These are phyloP conservation scores for Mycena maculata DNA, from an alignment of 768 basidiomycete species.

Conservation along the genomic window DNA sequence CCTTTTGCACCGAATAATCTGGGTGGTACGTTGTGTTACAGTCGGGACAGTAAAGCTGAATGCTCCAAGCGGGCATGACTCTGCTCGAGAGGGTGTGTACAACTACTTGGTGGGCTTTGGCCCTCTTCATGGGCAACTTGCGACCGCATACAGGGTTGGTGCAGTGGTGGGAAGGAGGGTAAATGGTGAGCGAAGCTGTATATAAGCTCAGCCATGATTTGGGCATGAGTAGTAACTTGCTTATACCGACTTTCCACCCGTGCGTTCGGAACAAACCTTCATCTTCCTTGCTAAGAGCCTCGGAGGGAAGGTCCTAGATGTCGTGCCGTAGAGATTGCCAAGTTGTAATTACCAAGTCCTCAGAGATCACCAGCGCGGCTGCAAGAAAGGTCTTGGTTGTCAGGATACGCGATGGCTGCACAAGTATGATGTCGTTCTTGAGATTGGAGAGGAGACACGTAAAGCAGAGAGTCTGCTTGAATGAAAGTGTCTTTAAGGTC, in stretches of 20 bases:
- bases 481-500: background rate
- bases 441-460: background rate
- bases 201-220: background rate
- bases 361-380: background rate
- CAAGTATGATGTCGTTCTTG: slow-evolving; percentile 6
- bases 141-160: background rate
- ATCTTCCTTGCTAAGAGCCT: background rate
- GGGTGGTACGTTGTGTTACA: slow-evolving; percentile 40
- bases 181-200: background rate
- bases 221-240: background rate
- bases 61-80: slow-evolving; percentile 38
- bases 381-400: background rate
- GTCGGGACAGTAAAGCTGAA: slow-evolving; percentile 38
- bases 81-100: slow-evolving; percentile 28
- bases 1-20: slow-evolving; percentile 34
- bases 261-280: background rate
- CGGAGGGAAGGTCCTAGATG: background rate
- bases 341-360: background rate
- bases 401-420: background rate
- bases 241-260: slow-evolving; percentile 1
- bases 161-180: slow-evolving; percentile 3
- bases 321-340: background rate
- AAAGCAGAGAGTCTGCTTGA: background rate
- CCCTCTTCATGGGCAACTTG: slow-evolving; percentile 32
- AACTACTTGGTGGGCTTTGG: slow-evolving; percentile 33